Evolutionary conservation across 805 yeast genomes (phyloP).

Genomic region (Lipomyces anomalus): DNA sequence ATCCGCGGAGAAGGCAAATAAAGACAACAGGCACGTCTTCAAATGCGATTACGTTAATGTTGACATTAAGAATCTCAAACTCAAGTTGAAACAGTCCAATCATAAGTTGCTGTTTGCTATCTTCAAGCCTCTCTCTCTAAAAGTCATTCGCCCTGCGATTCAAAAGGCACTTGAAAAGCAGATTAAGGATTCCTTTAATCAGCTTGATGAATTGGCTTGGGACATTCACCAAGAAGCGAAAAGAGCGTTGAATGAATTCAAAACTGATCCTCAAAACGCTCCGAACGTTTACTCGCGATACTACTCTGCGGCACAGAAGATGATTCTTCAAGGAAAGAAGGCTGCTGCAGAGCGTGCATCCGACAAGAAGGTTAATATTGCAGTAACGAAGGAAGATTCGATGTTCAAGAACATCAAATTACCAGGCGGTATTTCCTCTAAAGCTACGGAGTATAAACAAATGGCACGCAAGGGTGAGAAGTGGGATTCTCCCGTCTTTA

Average conservation of each 20-base stretch:
- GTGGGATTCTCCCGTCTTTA: constrained; percentile 22
- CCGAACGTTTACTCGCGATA: constrained; percentile 5
- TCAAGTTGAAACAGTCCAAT: constrained; percentile 16
- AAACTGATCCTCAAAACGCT: not conserved
- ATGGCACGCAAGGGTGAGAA: constrained; percentile 19
- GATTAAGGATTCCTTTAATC: constrained; percentile 14
- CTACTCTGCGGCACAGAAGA: constrained; percentile 16
- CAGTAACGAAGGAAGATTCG: constrained; percentile 12
- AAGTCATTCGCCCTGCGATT: constrained; percentile 14
- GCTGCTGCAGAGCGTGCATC: constrained; percentile 4
- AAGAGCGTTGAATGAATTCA: constrained; percentile 1
- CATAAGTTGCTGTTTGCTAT: constrained; percentile 19
- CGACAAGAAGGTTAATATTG: constrained; percentile 11
- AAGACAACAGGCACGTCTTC: constrained; percentile 11
- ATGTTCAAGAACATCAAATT: constrained; percentile 16
- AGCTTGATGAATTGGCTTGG: constrained; percentile 17
- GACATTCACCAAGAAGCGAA: constrained; percentile 14
- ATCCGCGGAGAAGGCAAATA: constrained; percentile 1
- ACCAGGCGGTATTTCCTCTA: constrained; percentile 13
- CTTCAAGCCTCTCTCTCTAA: constrained; percentile 19
- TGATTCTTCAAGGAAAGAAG: constrained; percentile 3
- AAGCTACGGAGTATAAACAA: constrained; percentile 13
- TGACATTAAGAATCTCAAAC: constrained; percentile 9
- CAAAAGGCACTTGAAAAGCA: constrained; percentile 20
- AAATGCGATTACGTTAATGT: constrained; percentile 22